Percentiles rank a stretch among this genome's conserved stretches.
Conservation (phyloP, 768 basidiomycete genomes). For the Leccinum truebloodii region DNA sequence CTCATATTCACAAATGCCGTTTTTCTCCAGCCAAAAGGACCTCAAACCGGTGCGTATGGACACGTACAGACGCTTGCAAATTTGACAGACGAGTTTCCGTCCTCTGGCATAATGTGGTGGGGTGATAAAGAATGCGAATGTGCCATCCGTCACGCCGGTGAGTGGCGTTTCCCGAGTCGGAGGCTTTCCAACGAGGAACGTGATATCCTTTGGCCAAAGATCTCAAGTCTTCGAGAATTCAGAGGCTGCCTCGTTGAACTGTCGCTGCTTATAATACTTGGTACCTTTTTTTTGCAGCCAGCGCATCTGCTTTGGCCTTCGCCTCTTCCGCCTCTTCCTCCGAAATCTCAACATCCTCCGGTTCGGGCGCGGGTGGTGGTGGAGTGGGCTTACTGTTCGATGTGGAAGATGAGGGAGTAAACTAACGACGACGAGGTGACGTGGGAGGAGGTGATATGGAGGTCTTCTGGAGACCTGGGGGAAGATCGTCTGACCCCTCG, state of each 20-base stretch:
- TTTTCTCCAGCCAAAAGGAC: constrained; percentile 19
- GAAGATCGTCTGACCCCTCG: constrained; percentile 81
- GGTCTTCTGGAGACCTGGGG: constrained; percentile 50
- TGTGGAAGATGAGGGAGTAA: constrained; percentile 40
- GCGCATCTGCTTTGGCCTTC: constrained; percentile 73
- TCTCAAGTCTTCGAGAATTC: constrained; percentile 92
- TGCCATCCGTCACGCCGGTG: constrained; percentile 21
- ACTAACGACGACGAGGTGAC: constrained; percentile 31
- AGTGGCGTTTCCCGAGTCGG: constrained; percentile 4
- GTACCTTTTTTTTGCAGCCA: constrained; percentile 73
- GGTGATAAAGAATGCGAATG: constrained; percentile 23
- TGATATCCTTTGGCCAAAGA: constrained; percentile 87
- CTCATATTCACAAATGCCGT: constrained; percentile 16
- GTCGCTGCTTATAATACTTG: constrained; percentile 82
- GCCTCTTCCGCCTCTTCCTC: constrained; percentile 71
- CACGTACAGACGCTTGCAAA: constrained; percentile 38
- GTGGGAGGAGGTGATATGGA: constrained; percentile 20
- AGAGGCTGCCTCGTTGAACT: constrained; percentile 74
- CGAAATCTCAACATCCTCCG: constrained; percentile 65
- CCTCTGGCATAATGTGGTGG: constrained; percentile 30
- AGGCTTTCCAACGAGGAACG: constrained; percentile 53
- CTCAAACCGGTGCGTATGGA: constrained; percentile 34
- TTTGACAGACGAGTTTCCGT: constrained; percentile 37
- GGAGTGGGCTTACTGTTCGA: constrained; percentile 35
- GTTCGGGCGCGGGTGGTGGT: constrained; percentile 38